These are phyloP conservation scores for Diutina catenulata DNA, from an alignment of 1,139 yeast genomes.

Conservation along the genomic window DNA sequence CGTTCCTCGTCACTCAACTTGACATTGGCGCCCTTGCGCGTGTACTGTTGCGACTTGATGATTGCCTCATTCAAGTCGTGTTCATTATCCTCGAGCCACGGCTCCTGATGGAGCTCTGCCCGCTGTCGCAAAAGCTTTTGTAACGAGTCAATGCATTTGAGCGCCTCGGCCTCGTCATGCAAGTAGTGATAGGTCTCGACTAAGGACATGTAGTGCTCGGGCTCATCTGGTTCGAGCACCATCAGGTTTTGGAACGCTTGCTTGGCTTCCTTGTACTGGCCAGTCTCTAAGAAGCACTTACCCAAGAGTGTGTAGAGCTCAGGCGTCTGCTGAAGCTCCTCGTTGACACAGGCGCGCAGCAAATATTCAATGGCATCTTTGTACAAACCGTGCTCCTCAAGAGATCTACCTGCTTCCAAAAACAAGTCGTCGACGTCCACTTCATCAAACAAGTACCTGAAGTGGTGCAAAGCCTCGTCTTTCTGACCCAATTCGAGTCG, in stretches of 20 bases:
- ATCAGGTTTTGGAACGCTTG: slow-evolving; percentile 48
- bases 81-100: slow-evolving; percentile 5
- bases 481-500: slow-evolving; percentile 54
- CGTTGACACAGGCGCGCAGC: slow-evolving; percentile 20
- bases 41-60: slow-evolving; percentile 15
- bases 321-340: slow-evolving; percentile 14
- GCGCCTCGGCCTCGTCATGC: slow-evolving; percentile 57
- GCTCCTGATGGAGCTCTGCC: slow-evolving; percentile 6
- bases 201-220: slow-evolving; percentile 64
- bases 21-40: slow-evolving; percentile 8
- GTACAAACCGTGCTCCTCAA: slow-evolving; percentile 57
- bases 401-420: slow-evolving; percentile 62
- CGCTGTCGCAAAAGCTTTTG: slow-evolving; percentile 9
- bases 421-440: slow-evolving; percentile 58
- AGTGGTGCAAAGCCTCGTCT: slow-evolving; percentile 65
- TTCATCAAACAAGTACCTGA: slow-evolving; percentile 44
- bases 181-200: slow-evolving; percentile 73
- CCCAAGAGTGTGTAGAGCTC: slow-evolving; percentile 58
- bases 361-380: slow-evolving; percentile 57
- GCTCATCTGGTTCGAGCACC: slow-evolving; percentile 45
- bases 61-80: slow-evolving; percentile 12
- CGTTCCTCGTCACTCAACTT: slow-evolving; percentile 46
- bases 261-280: slow-evolving; percentile 60
- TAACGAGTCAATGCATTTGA: slow-evolving; percentile 5
- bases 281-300: slow-evolving; percentile 65